These are phyloP conservation scores for Chlamydomonas eustigma DNA, from an alignment of 139 green algal species.

Conservation along the genomic window DNA sequence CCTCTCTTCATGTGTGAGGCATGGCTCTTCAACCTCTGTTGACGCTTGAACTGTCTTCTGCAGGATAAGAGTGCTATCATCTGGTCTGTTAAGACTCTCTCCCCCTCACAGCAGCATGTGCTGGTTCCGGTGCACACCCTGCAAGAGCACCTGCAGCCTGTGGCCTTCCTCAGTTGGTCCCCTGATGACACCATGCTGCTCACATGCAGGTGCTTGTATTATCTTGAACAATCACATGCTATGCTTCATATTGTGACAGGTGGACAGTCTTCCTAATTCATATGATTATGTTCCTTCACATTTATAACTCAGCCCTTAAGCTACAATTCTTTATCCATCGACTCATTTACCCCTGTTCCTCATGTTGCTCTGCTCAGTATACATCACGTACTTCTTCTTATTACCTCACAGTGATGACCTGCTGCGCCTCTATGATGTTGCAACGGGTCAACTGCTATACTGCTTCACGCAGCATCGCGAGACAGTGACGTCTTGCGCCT, in stretches of 20 bases:
- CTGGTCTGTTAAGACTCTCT: constrained; percentile 43
- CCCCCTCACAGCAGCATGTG: not conserved
- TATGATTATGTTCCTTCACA: too few species aligned
- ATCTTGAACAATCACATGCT: not conserved
- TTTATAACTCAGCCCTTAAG: too few species aligned
- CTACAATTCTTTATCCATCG: too few species aligned
- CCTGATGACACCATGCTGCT: constrained; percentile 46
- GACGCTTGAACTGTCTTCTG: not conserved
- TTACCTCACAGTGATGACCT: constrained; percentile 26
- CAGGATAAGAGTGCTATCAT: constrained; percentile 60
- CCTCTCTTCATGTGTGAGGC: too few species aligned
- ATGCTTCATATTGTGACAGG: too few species aligned
- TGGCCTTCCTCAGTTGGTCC: constrained; percentile 53
- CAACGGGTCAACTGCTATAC: constrained; percentile 37
- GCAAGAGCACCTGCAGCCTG: constrained; percentile 30
- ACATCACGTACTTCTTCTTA: too few species aligned
- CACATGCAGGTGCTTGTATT: not conserved
- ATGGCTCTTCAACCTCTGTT: not conserved
- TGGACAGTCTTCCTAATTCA: too few species aligned
- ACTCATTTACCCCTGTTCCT: too few species aligned
- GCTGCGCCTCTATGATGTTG: constrained; percentile 59
- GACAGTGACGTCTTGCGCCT: constrained; percentile 62
- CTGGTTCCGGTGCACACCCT: constrained; percentile 27
- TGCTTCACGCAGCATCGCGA: constrained; percentile 50
- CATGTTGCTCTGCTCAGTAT: too few species aligned